Conservation (phyloP, 768 basidiomycete species). For the Amanita inopinata region DNA sequence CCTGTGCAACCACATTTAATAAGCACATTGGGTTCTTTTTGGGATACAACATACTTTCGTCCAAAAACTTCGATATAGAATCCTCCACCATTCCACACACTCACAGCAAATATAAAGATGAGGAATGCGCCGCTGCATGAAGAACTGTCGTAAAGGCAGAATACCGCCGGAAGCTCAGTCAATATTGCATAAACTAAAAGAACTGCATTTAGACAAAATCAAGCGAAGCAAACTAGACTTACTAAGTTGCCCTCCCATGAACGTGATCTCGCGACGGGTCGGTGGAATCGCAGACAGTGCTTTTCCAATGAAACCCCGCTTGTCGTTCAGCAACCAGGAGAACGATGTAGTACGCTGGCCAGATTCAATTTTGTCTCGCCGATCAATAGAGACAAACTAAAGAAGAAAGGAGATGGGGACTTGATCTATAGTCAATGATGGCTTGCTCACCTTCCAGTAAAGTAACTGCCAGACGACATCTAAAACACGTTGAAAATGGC, state of each 20-base stretch:
- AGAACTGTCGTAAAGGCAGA: constrained; percentile 71
- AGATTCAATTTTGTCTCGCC: constrained; percentile 82
- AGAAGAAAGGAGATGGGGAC: constrained; percentile 7
- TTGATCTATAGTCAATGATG: neutral
- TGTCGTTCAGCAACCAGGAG: constrained; percentile 81
- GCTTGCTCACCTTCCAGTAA: constrained; percentile 78
- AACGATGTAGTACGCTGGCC: constrained; percentile 89
- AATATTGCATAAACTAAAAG: constrained; percentile 68
- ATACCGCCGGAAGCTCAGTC: constrained; percentile 81
- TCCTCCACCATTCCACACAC: constrained; percentile 93
- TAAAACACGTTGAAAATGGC: constrained; percentile 23
- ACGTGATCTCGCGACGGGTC: constrained; percentile 54
- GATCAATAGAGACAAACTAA: constrained; percentile 80
- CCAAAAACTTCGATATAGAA: constrained; percentile 97
- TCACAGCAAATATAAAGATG: constrained; percentile 71
- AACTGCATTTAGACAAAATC: constrained; percentile 5
- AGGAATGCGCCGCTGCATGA: constrained; percentile 74
- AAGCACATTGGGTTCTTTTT: constrained; percentile 10
- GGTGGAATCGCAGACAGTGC: constrained; percentile 50
- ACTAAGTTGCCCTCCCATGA: constrained; percentile 84
- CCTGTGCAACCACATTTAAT: constrained; percentile 34
- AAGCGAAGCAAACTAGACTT: constrained; percentile 16
- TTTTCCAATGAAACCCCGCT: constrained; percentile 74
- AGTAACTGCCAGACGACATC: constrained; percentile 88
- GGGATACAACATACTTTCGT: constrained; percentile 61